Evolutionary conservation across 441 rosid genomes (phyloP), one percentile per base, ranked within the genome.

Genomic region (Corymbia citriodora): DNA sequence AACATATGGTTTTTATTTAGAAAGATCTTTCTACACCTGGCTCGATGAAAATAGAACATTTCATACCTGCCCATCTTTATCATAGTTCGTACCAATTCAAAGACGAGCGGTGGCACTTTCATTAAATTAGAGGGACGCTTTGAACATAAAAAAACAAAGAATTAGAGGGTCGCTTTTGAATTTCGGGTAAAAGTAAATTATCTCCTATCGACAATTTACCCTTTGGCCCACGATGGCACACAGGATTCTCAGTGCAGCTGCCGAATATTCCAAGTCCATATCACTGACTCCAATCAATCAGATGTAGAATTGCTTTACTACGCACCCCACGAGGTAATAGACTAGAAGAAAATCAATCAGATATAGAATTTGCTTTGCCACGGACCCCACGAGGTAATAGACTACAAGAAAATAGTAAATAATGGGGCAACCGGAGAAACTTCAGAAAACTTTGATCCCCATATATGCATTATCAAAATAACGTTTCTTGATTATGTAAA

Each of bases 1-100:
- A 4, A 13, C 4, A 7, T 33, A 63, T 2, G 9, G 4, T 12
- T 63, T 63, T 27, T 3, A 15, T 29, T 29, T 12, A 0, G 17
- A 57, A 57, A 21, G 61, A 57, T 9, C 61, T 57, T 57, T 23
- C 12, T 11, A 23, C 4, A 5, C 63, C 6, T 3, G 6, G 33
- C 18, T 29, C 0, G 18, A 29, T 29, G 70, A 13, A 63, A 63
- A 29, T 29, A 29, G 33, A 29, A 68, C 23, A 31, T 68, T 31
- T 2, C 12, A 17, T 10, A 9, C 79, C 79, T 17, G 45, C 79
- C 23, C 79, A 16, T 8, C 36, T 68, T 31, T 31, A 68, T 16
- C 79, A 16, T 31, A 9, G 40, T 6, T 8, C 40, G 5, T 16
- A 16, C 11, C 9, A 68, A 4, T 16, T 31, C 21, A 31, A 40